Evolutionary conservation across 495 filamentous ascomycete species (phyloP), one percentile per base, ranked within the genome.

Genomic region (Friedmanniomyces endolithicus): DNA sequence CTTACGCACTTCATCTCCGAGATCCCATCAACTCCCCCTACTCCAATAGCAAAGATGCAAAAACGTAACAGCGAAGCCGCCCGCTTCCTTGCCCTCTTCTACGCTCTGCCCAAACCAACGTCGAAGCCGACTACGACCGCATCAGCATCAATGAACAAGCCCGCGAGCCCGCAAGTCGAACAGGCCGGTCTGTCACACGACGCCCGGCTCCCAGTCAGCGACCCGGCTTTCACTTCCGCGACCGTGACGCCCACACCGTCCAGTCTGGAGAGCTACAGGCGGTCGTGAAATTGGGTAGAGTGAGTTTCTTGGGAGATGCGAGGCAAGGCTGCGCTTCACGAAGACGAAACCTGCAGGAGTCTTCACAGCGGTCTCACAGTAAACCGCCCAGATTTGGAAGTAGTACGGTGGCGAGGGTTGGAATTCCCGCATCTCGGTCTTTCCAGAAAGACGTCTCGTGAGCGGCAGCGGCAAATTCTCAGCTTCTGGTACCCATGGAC

Each of bases 21-120:
- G 12, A 9, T 19, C 11, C 9, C n/a, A 3, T 22, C 44, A 48
- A 16, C 24, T 48, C 6, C 20, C 12, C 17, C 8, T 48, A 11
- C 7, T 22, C 11, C 20, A 22, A 16, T 11, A 45, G 46, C 46
- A 50, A 25, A 33, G 19, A 22, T 23, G 47, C 29, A 31, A 50
- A 31, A 50, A 50, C 27, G 27, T 9, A 31, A 3, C 47, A 50
- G 47, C 47, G 47, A 50, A 50, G 47, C 47, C 16, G 47, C 47
- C 11, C 47, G 24, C 11, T 50, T 31, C 25, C 29, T 50, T 6
- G 47, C 47, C 8, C 29, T 22, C 11, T 50, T 50, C 20, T n/a
- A 50, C 20, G 29, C 47, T 16, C 11, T 16, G 22, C 24, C 25
- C 8, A 9, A 11, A 17, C 19, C 12, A 11, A 11, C 9, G 27